Conservation (phyloP, 495 filamentous ascomycete species). For the Podospora pseudopauciseta region DNA sequence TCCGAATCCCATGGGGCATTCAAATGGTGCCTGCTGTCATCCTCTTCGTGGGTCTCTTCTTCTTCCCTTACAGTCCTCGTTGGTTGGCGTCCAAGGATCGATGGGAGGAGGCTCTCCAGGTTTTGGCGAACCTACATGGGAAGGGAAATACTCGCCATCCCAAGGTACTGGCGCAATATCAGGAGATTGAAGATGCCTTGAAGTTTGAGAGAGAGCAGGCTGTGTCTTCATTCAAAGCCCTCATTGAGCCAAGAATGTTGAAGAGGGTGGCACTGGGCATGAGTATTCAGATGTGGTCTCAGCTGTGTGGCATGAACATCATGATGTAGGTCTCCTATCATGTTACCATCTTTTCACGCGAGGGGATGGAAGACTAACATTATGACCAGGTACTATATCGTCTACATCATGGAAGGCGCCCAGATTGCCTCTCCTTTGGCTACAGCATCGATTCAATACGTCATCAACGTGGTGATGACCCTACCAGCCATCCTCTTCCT, state of each 20-base stretch:
- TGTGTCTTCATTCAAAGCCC: slow-evolving; percentile 52
- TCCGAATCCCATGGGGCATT: slow-evolving; percentile 71
- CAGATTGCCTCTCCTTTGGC: slow-evolving; percentile 62
- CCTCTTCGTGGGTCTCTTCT: slow-evolving; percentile 63
- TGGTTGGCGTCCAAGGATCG: slow-evolving; percentile 72
- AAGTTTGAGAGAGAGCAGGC: slow-evolving; percentile 60
- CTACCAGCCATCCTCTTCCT: slow-evolving; percentile 71
- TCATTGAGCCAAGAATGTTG: slow-evolving; percentile 59
- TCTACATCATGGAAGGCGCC: slow-evolving; percentile 70
- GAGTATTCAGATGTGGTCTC: slow-evolving; percentile 68
- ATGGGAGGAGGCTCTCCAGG: slow-evolving; percentile 67
- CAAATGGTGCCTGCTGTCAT: slow-evolving; percentile 68
- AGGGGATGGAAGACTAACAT: not conserved
- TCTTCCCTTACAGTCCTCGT: slow-evolving; percentile 68
- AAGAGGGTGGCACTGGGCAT: slow-evolving; percentile 69
- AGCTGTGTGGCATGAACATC: slow-evolving; percentile 73
- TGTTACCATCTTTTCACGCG: not conserved
- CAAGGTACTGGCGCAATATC: slow-evolving; percentile 60
- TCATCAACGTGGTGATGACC: slow-evolving; percentile 64
- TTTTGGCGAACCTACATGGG: slow-evolving; percentile 65
- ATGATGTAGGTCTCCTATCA: slow-evolving; percentile 47
- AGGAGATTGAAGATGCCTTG: slow-evolving; percentile 63
- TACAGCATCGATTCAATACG: slow-evolving; percentile 72
- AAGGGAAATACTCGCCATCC: slow-evolving; percentile 56
- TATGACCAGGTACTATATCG: slow-evolving; percentile 61